Evolutionary conservation across 1,284 basidiomycete species (phyloP).

Genomic region (Cutaneotrichosporon curvatum): DNA sequence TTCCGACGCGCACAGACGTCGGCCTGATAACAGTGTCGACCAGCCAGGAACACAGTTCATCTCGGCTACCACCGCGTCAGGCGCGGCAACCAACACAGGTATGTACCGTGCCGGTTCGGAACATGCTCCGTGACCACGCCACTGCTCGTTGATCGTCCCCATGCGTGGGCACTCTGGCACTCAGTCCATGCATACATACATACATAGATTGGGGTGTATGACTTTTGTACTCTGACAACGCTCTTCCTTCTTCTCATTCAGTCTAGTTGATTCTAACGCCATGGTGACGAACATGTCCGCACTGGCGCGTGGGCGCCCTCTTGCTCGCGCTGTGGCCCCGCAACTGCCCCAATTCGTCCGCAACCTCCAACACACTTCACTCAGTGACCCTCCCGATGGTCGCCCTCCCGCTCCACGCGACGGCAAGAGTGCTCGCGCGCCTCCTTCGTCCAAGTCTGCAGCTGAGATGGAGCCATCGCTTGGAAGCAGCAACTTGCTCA

Average conservation of each 20-base stretch:
- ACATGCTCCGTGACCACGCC: neutral
- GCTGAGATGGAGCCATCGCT: slow-evolving; percentile 29
- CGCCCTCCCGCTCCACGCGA: slow-evolving; percentile 5
- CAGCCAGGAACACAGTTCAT: too few relatives aligned
- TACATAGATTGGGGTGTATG: neutral
- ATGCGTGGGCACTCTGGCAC: neutral
- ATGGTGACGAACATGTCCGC: slow-evolving; percentile 2
- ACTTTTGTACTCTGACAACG: neutral
- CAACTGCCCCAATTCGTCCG: too few relatives aligned
- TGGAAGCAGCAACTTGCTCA: slow-evolving; percentile 29
- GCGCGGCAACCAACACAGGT: neutral
- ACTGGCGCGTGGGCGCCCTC: neutral
- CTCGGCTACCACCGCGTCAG: too few relatives aligned
- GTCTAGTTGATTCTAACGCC: neutral
- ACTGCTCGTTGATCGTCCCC: neutral
- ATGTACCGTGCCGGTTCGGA: slow-evolving; percentile 6
- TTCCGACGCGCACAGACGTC: too few relatives aligned
- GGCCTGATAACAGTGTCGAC: neutral
- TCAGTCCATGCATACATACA: neutral
- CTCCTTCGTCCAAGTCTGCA: slow-evolving; percentile 1
- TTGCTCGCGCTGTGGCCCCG: slow-evolving; percentile 1
- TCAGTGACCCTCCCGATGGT: slow-evolving; percentile 10
- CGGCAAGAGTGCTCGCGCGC: slow-evolving; percentile 4
- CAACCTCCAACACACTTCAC: slow-evolving; percentile 1
- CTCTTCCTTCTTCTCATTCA: neutral